Percentiles rank a stretch among this genome's conserved stretches.
These are phyloP conservation scores for Cercospora canescens DNA, from an alignment of 2,329 filamentous ascomycete genomes.

Conservation along the genomic window DNA sequence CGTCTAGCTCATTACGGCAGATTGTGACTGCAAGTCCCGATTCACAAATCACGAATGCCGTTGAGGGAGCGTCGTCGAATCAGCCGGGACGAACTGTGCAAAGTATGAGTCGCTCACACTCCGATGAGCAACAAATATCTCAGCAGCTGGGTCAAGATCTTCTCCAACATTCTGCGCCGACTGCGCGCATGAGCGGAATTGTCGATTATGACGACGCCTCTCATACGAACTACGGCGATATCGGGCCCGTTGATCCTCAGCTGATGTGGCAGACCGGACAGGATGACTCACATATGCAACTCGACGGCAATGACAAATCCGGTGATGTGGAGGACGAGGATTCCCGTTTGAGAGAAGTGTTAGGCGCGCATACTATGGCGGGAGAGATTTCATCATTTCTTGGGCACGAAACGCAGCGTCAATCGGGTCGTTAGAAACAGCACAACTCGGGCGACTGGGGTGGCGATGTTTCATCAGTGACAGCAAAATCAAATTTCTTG, in stretches of 20 bases:
- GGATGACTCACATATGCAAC: background rate
- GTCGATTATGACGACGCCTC: background rate
- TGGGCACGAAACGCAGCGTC: slow-evolving; percentile 3
- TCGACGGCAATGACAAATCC: slow-evolving; percentile 1
- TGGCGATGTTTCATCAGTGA: too few relatives aligned
- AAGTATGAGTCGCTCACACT: background rate
- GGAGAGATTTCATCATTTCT: slow-evolving; percentile 5
- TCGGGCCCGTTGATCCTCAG: slow-evolving; percentile 7
- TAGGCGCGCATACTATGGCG: slow-evolving; percentile 4
- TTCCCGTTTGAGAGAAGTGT: slow-evolving; percentile 1
- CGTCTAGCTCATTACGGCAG: slow-evolving; percentile 2
- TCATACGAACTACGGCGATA: background rate
- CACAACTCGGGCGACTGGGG: background rate
- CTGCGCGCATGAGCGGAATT: slow-evolving; percentile 35
- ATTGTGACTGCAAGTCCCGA: slow-evolving; percentile 20
- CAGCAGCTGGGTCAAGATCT: slow-evolving; percentile 4
- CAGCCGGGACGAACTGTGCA: background rate
- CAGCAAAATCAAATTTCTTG: too few relatives aligned
- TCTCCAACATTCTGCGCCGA: slow-evolving; percentile 15
- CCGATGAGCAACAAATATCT: background rate
- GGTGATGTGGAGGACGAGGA: slow-evolving; percentile 1
- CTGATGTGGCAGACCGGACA: slow-evolving; percentile 7
- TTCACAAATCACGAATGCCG: slow-evolving; percentile 3
- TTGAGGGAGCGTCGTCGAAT: slow-evolving; percentile 10
- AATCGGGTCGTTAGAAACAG: background rate